Base-by-base conservation (phyloP, 352 stramenopile genomes). In the Pythium guiyangense region DNA sequence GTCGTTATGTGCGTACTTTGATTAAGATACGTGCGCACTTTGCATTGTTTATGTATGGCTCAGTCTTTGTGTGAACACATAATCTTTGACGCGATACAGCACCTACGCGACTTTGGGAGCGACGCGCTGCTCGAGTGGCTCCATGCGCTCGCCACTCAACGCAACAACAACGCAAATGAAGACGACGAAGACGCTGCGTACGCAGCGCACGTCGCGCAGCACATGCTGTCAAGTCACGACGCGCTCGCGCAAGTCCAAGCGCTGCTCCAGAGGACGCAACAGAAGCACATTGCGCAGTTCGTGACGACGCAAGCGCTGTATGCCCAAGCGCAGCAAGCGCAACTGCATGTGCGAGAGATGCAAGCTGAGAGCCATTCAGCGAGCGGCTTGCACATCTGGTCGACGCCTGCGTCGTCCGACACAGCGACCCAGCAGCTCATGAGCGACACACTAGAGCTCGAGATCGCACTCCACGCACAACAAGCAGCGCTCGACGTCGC, bases 231-330 rank as follows among this genome's bases (percentile, higher is more conserved):
- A 6, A 77, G 58, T 26, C 70, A 63, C 34, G 73, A 79, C 22
- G 68, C 73, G 10, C 57, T 83, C 6, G 29, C 69, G 4, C 70
- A 83, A 46, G 68, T 83, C 25, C 70, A 78, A 35, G 29, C 50
- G n/a, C 57, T 75, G 11, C 52, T 83, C 5, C 64, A 67, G 2
- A 49, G 57, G n/a, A 69, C 65, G 52, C 73, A 83, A 46, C 57
- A 67, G 3, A 51, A 77, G 48, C 73, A 82, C 46, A 77, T 83
- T 34, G 57, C 54, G 22, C 62, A 57, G 17, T 83, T 79, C 50
- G 10, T 76, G 11, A 58, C 62, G 15, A 74, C 67, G 0, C 70
- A 82, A 34, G 62, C 60, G 12, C 26, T 52, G 5, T 82, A 82
- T 39, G 54, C 54, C 0, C 65, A 66, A 31, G 69, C 59, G 0